These are phyloP conservation scores for Cylindrodendrum hubeiense DNA, from an alignment of 2,329 filamentous ascomycete genomes.

Conservation along the genomic window DNA sequence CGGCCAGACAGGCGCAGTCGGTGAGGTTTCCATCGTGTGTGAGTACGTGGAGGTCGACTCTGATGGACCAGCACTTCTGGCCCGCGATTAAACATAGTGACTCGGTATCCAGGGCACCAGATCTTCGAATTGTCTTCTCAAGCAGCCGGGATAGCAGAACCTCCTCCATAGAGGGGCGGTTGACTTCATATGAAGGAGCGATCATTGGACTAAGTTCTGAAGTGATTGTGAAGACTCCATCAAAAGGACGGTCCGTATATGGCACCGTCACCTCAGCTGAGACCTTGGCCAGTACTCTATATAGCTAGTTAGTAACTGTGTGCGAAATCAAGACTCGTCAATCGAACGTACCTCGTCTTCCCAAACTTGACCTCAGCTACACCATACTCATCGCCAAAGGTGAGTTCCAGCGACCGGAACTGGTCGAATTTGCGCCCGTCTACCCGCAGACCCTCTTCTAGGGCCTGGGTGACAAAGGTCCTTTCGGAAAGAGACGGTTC, in stretches of 20 bases:
- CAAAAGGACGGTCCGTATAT: slow-evolving; percentile 89
- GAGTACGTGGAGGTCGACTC: slow-evolving; percentile 92
- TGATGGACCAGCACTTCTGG: slow-evolving; percentile 90
- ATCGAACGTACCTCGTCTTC: slow-evolving; percentile 79
- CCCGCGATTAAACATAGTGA: slow-evolving; percentile 94
- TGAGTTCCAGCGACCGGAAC: slow-evolving; percentile 81
- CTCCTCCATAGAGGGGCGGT: slow-evolving; percentile 86
- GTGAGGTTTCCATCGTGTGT: slow-evolving; percentile 92
- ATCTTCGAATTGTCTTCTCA: slow-evolving; percentile 94
- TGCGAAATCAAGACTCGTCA: background rate
- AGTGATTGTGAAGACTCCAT: slow-evolving; percentile 93
- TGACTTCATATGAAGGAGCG: slow-evolving; percentile 89
- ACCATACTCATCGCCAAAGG: slow-evolving; percentile 92
- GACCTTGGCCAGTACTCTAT: slow-evolving; percentile 84
- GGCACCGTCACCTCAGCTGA: slow-evolving; percentile 91
- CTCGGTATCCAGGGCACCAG: slow-evolving; percentile 93
- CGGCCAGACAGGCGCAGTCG: slow-evolving; percentile 86
- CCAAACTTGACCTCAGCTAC: slow-evolving; percentile 88
- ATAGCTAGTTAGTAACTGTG: slow-evolving; percentile 20
- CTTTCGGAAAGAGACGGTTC: slow-evolving; percentile 92
- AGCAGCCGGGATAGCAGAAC: slow-evolving; percentile 87
- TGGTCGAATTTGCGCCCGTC: slow-evolving; percentile 87
- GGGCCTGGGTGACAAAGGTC: slow-evolving; percentile 85
- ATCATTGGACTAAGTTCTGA: slow-evolving; percentile 94
- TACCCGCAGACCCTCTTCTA: slow-evolving; percentile 83